Percentiles rank a stretch among this genome's conserved stretches.
phyloP scores from a whole-genome alignment of 116 monocot species.

The Trichopus zeylanicus region DNA sequence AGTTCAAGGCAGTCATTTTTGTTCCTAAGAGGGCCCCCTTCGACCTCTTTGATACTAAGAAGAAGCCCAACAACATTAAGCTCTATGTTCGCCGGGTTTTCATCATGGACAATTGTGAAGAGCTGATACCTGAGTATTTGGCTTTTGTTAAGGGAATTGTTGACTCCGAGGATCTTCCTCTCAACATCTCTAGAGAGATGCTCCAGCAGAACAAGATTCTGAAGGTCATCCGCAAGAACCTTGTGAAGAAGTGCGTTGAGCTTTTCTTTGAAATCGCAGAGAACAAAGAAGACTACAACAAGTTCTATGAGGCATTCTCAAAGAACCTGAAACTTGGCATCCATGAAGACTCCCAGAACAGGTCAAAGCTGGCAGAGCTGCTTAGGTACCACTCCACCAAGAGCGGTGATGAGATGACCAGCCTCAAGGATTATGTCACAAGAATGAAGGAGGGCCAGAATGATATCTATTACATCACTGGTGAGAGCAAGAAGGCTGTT shows the following conservation, averaged over 20 bases:
- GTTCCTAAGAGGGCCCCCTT: slow-evolving; percentile 40
- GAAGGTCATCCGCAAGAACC: slow-evolving; percentile 46
- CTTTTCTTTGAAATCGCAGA: slow-evolving; percentile 44
- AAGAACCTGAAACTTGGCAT: slow-evolving; percentile 57
- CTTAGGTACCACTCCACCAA: slow-evolving; percentile 12
- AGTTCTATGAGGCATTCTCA: slow-evolving; percentile 48
- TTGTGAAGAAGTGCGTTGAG: slow-evolving; percentile 47
- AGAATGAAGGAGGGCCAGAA: slow-evolving; percentile 16
- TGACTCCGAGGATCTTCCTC: slow-evolving; percentile 42
- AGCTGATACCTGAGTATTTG: slow-evolving; percentile 36
- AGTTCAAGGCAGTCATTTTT: slow-evolving; percentile 40
- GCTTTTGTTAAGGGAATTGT: slow-evolving; percentile 46
- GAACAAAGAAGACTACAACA: slow-evolving; percentile 52
- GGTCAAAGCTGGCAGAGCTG: slow-evolving; percentile 9
- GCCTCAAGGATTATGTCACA: slow-evolving; percentile 11
- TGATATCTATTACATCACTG: slow-evolving; percentile 15
- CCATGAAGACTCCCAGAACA: slow-evolving; percentile 43
- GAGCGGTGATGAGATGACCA: slow-evolving; percentile 14
- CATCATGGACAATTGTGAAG: slow-evolving; percentile 49
- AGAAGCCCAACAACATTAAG: slow-evolving; percentile 50
- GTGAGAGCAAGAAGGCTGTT: slow-evolving; percentile 15
- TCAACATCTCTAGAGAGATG: slow-evolving; percentile 39
- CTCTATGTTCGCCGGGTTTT: slow-evolving; percentile 41
- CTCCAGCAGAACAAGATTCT: slow-evolving; percentile 46
- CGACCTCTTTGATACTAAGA: slow-evolving; percentile 35